Evolutionary conservation across 2,329 filamentous ascomycete species (phyloP).

Genomic region (Zymoseptoria ardabiliae): DNA sequence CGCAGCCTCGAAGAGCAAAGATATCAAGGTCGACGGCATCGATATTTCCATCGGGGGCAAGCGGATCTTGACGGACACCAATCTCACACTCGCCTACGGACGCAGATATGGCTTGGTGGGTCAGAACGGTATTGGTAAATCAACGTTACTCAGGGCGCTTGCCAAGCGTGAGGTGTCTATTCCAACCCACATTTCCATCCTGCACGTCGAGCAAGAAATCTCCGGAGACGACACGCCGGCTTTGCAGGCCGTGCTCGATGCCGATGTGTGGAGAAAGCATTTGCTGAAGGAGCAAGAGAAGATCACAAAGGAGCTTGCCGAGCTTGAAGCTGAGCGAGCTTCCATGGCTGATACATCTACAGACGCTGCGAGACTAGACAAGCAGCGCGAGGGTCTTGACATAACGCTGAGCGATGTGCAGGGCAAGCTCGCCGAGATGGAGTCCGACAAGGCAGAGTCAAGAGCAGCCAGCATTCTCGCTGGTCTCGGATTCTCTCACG

Average conservation of each 20-base stretch:
- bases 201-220: conserved; percentile 99
- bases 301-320: conserved; percentile 66
- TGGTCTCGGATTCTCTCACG: conserved; percentile 90
- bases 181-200: conserved; percentile 94
- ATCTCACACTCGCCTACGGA: conserved; percentile 81
- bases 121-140: conserved; percentile 89
- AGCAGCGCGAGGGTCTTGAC: conserved; percentile 83
- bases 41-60: conserved; percentile 86
- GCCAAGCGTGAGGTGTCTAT: conserved; percentile 90
- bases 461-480: conserved; percentile 92
- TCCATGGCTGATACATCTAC: conserved; percentile 84
- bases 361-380: conserved; percentile 77
- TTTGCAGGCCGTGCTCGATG: conserved; percentile 89
- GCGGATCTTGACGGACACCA: conserved; percentile 86
- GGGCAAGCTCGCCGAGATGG: conserved; percentile 90
- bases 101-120: conserved; percentile 94
- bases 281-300: conserved; percentile 82
- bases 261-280: conserved; percentile 97
- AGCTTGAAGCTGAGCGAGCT: conserved; percentile 69
- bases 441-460: conserved; percentile 95
- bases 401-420: conserved; percentile 87
- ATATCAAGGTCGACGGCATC: conserved; percentile 95
- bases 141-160: conserved; percentile 84
- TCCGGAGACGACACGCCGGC: conserved; percentile 92
- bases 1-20: conserved; percentile 76